These are phyloP conservation scores for Talaromyces sp. DNA, from an alignment of 2,329 filamentous ascomycete genomes.

Conservation along the genomic window DNA sequence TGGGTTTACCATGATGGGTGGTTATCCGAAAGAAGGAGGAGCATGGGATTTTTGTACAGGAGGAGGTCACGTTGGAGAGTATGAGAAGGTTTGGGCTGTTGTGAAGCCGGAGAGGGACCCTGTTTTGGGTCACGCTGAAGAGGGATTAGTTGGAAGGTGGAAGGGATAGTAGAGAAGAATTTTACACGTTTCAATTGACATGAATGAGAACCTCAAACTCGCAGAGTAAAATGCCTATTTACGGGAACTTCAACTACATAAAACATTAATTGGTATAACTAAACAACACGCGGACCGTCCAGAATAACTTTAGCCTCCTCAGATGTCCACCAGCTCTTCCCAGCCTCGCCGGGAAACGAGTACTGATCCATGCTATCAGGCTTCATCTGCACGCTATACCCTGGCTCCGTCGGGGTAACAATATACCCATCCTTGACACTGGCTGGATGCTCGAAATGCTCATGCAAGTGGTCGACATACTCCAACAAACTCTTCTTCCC, in stretches of 20 bases:
- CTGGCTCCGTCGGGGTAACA: conserved; percentile 73
- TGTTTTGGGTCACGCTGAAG: conserved; percentile 35
- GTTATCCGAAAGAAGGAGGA: conserved; percentile 44
- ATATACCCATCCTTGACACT: conserved; percentile 82
- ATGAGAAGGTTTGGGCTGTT: conserved; percentile 43
- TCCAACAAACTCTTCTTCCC: conserved; percentile 79
- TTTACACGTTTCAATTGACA: not conserved
- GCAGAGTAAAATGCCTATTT: not conserved
- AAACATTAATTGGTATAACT: conserved; percentile 9
- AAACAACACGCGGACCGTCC: conserved; percentile 43
- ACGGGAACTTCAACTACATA: not conserved
- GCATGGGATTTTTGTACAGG: conserved; percentile 49
- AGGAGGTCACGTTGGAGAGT: conserved; percentile 38
- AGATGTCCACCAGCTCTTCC: conserved; percentile 79
- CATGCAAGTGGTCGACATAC: conserved; percentile 89
- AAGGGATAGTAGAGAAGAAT: not conserved
- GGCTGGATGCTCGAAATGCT: conserved; percentile 81
- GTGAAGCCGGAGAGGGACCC: conserved; percentile 44
- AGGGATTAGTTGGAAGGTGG: conserved; percentile 36
- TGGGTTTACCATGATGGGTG: conserved; percentile 55
- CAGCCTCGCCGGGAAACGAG: conserved; percentile 69
- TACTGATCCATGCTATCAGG: conserved; percentile 75
- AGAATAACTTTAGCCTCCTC: conserved; percentile 73
- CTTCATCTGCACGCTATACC: conserved; percentile 95
- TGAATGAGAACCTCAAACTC: not conserved